These are phyloP conservation scores for Komagataella phaffii DNA, from an alignment of 805 yeast genomes.

Conservation along the genomic window DNA sequence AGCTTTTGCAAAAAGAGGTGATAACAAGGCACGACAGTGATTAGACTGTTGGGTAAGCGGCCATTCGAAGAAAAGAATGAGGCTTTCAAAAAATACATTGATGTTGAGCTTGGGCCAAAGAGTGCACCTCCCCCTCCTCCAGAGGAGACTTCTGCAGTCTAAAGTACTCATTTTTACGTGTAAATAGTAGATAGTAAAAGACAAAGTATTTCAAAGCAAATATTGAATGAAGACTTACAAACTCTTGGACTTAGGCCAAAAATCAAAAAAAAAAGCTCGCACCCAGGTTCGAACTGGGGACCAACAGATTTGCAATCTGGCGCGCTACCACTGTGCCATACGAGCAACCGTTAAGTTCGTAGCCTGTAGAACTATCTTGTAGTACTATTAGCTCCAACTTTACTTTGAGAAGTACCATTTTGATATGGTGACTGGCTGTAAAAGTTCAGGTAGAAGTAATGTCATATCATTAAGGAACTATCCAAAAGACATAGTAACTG, in stretches of 20 bases:
- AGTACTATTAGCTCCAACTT: not conserved
- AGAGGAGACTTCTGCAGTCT: not conserved
- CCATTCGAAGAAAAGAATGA: conserved; percentile 72
- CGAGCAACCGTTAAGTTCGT: not conserved
- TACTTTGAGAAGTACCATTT: too few relatives aligned
- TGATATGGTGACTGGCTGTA: too few relatives aligned
- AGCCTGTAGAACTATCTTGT: too few relatives aligned
- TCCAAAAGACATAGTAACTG: too few relatives aligned
- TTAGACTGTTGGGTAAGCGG: conserved; percentile 60
- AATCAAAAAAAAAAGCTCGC: conserved; percentile 45
- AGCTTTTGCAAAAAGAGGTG: conserved; percentile 60
- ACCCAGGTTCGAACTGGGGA: conserved; percentile 95
- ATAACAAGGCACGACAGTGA: conserved; percentile 73
- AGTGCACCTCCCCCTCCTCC: not conserved
- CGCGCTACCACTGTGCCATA: conserved; percentile 97
- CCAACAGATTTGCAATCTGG: conserved; percentile 98
- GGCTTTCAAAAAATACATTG: conserved; percentile 82
- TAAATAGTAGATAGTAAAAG: not conserved
- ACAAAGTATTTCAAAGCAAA: too few relatives aligned
- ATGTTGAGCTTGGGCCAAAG: conserved; percentile 7
- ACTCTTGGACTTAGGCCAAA: too few relatives aligned
- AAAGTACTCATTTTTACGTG: not conserved
- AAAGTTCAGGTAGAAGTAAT: too few relatives aligned
- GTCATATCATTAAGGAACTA: too few relatives aligned
- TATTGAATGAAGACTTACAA: too few relatives aligned